Evolutionary conservation across 805 yeast genomes (phyloP).

Genomic region (Yamadazyma takamatsuzukensis): DNA sequence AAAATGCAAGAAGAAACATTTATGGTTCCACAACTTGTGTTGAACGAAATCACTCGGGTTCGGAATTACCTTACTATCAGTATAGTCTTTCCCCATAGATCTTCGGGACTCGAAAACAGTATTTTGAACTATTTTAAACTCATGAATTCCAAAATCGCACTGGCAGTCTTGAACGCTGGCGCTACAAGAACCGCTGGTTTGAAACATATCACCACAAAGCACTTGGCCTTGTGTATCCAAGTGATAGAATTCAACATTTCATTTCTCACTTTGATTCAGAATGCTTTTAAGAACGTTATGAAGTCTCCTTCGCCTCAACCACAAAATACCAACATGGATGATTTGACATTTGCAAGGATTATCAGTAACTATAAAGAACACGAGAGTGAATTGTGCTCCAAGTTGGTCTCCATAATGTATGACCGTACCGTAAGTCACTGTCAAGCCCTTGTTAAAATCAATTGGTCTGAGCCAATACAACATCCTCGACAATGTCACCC

Average conservation of each 20-base stretch:
- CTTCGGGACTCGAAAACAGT: conserved; percentile 38
- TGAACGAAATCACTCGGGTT: conserved; percentile 24
- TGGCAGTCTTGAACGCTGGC: conserved; percentile 68
- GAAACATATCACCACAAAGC: conserved; percentile 70
- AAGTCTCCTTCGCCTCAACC: conserved; percentile 4
- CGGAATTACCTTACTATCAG: conserved; percentile 56
- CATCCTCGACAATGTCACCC: conserved; percentile 49
- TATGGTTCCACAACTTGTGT: conserved; percentile 27
- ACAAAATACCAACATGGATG: conserved; percentile 17
- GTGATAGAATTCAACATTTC: conserved; percentile 46
- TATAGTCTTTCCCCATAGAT: conserved; percentile 49
- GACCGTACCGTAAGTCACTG: conserved; percentile 57
- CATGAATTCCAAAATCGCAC: conserved; percentile 52
- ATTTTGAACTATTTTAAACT: conserved; percentile 41
- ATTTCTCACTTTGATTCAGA: conserved; percentile 31
- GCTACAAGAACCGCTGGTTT: conserved; percentile 73
- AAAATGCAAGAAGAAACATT: conserved; percentile 19
- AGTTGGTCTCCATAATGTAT: conserved; percentile 66
- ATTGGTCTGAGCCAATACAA: conserved; percentile 47
- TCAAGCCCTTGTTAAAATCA: conserved; percentile 39
- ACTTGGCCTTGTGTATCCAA: conserved; percentile 65
- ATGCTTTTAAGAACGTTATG: conserved; percentile 5
- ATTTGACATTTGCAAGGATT: conserved; percentile 26
- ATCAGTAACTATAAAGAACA: conserved; percentile 51
- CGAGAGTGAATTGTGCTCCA: conserved; percentile 57